Evolutionary conservation across 139 green algal genomes (phyloP), one percentile per base, ranked within the genome.

Genomic region (Edaphochlamys debaryana): DNA sequence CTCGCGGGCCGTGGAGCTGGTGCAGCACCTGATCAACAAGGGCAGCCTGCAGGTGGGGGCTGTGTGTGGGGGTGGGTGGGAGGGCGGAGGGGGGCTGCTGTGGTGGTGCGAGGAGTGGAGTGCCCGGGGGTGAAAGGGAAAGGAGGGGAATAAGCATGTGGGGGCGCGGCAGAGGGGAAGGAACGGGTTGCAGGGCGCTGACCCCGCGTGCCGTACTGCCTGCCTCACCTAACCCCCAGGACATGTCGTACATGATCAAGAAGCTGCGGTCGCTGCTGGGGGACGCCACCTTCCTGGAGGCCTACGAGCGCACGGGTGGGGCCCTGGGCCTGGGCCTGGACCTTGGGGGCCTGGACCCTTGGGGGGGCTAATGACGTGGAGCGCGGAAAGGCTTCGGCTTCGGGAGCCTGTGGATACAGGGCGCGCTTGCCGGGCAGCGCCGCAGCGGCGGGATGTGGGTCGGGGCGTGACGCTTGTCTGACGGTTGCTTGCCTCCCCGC

Each of bases 261-360:
- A 93, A 93, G 78, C 90, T 98, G 82, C 85, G 94, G 23, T 38
- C 79, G 58, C 87, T 98, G 54, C 86, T 98, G 45, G 95, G 94
- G 7, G 94, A 98, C 81, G 75, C 92, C 48, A 98, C 96, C n/a
- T 98, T 98, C 87, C 87, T 96, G 80, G 90, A 98, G 77, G 95
- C 96, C 11, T 98, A 96, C 86, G 91, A 95, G 62, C 89, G 92
- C 69, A 95, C 95, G n/a, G 93, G 93, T 95, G 52, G 15, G 79
- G 38, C 23, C 40, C 19, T n/a, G n/a, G 25, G 13, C 54, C 17
- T 54, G 17, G n/a, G n/a, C n/a, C n/a, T n/a, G n/a, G n/a, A n/a
- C n/a, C n/a, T n/a, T n/a, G n/a, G n/a, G n/a, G n/a, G n/a, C n/a
- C n/a, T n/a, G n/a, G n/a, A n/a, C n/a, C n/a, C n/a, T n/a, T n/a